These are phyloP conservation scores for Eucalyptus regnans DNA, from an alignment of 345 rosid genomes.

Conservation along the genomic window DNA sequence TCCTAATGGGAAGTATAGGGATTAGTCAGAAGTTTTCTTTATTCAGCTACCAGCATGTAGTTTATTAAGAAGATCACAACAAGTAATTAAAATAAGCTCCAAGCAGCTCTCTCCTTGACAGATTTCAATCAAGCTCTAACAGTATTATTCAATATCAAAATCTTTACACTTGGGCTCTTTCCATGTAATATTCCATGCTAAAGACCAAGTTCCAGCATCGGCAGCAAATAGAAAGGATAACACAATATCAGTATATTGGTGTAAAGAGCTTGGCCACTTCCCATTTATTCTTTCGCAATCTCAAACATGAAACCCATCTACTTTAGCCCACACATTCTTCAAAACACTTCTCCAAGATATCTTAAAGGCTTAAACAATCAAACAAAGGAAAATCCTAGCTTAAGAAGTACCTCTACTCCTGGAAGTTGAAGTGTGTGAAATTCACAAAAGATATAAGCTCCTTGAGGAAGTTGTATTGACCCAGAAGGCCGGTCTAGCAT, in stretches of 20 bases:
- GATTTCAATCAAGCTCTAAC: not conserved
- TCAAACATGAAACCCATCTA: not conserved
- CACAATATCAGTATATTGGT: not conserved
- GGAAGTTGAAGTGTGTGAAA: constrained; percentile 77
- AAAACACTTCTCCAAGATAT: not conserved
- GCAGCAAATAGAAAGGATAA: not conserved
- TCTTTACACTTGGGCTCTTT: not conserved
- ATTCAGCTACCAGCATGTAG: not conserved
- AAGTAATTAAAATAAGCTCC: not conserved
- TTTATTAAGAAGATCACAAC: not conserved
- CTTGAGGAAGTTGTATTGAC: constrained; percentile 58
- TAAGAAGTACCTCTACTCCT: constrained; percentile 47
- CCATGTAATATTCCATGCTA: not conserved
- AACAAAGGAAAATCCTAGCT: not conserved
- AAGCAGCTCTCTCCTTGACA: not conserved
- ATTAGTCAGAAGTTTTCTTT: not conserved
- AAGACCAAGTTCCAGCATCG: not conserved
- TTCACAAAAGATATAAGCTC: constrained; percentile 64
- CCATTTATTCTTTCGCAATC: not conserved
- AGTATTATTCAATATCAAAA: not conserved
- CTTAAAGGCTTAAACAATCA: not conserved
- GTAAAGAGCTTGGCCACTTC: not conserved
- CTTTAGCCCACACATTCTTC: not conserved
- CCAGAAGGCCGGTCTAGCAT: constrained; percentile 7
- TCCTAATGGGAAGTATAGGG: not conserved